These are phyloP conservation scores for Boletus vermiculosoides DNA, from an alignment of 768 basidiomycete species.

Conservation along the genomic window DNA sequence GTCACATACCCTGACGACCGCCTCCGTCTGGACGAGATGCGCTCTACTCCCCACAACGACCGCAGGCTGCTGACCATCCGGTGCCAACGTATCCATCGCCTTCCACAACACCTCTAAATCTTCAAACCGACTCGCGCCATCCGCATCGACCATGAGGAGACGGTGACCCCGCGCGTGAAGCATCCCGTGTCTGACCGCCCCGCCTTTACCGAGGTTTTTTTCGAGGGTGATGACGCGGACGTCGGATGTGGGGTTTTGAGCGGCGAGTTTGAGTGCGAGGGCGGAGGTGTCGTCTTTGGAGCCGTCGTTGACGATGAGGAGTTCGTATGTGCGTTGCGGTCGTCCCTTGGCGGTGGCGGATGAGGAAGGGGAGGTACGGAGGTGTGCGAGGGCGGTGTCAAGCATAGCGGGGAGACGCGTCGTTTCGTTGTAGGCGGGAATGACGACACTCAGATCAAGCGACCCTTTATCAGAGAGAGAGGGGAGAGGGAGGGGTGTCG, in stretches of 20 bases:
- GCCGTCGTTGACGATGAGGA: slow-evolving; percentile 90
- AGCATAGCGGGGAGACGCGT: slow-evolving; percentile 86
- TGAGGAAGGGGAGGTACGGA: slow-evolving; percentile 34
- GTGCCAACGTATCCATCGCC: slow-evolving; percentile 63
- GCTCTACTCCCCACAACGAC: slow-evolving; percentile 88
- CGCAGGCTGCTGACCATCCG: slow-evolving; percentile 47
- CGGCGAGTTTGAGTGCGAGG: slow-evolving; percentile 63
- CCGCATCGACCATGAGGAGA: slow-evolving; percentile 91
- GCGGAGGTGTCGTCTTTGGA: slow-evolving; percentile 72
- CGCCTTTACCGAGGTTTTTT: slow-evolving; percentile 88
- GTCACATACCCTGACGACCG: slow-evolving; percentile 78
- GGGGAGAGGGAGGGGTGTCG: slow-evolving; percentile 54
- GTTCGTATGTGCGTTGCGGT: slow-evolving; percentile 52
- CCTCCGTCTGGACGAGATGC: slow-evolving; percentile 88
- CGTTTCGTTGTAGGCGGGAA: slow-evolving; percentile 92
- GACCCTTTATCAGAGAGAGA: slow-evolving; percentile 53
- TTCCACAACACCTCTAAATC: slow-evolving; percentile 81
- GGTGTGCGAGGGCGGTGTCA: slow-evolving; percentile 64
- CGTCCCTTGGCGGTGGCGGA: background rate
- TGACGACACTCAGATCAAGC: slow-evolving; percentile 75
- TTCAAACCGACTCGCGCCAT: slow-evolving; percentile 85
- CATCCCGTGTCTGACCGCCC: slow-evolving; percentile 91
- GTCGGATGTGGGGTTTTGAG: slow-evolving; percentile 51
- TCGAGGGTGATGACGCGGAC: slow-evolving; percentile 78
- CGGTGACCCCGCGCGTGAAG: slow-evolving; percentile 73